Evolutionary conservation across 2,329 filamentous ascomycete genomes (phyloP), one percentile per base, ranked within the genome.

Genomic region (Pyrenophora seminiperda): DNA sequence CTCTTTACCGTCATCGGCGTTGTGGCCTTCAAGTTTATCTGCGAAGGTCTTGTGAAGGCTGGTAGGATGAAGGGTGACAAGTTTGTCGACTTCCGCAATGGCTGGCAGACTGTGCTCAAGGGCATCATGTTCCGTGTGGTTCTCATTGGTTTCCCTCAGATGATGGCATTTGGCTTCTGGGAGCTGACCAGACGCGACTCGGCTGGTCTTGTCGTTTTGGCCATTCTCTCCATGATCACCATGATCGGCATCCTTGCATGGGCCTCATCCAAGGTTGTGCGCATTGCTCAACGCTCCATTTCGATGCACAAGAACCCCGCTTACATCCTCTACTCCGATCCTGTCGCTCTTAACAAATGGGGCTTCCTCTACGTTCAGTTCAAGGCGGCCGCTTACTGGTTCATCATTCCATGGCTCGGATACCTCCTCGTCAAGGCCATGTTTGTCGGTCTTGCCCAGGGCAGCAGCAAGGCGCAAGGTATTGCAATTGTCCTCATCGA

Each of bases 291-390:
- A 68, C 88, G 90, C 63, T 97, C 92, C 24, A 88, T 96, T 56
- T 76, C 83, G 49, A 90, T 96, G 85, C 92, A 97, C 81, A 92
- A 93, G 77, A 97, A 96, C 77, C 91, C 93, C 19, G 93, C 92
- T 20, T 97, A 97, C 75, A 96, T 97, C 63, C 85, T 97, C 55
- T 97, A 95, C 78, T 96, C 93, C 2, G 92, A 97, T 66, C 91
- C 92, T n/a, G 83, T 90, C 56, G 87, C 89, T 44, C 83, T 97
- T 58, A 96, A 97, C 83, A 96, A 96, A 77, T 97, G 92, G 93
- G 93, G 93, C 17, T 97, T 97, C 79, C 83, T 97, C 59, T 97
- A 97, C 71, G 91, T 97, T 32, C 92, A 96, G 73, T 97, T 96
- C 81, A 89, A 93, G 66, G 93, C 93, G 31, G 93, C 91, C 2